Base-by-base conservation (phyloP, 1,284 basidiomycete species). In the Microbotryum violaceum region DNA sequence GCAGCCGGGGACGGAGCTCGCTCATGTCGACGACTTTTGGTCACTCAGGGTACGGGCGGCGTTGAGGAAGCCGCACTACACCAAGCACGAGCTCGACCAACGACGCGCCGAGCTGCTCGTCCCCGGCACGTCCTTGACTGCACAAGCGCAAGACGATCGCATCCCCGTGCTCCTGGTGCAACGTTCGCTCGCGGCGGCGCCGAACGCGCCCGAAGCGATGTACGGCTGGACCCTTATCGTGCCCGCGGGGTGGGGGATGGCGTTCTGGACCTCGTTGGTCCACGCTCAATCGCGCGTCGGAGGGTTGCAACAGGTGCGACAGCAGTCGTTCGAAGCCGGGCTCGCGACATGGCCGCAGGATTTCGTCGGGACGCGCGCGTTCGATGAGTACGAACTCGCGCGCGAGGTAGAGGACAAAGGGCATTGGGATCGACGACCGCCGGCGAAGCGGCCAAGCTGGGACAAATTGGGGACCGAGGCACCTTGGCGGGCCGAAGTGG, bases 141-240 rank as follows among this genome's bases (percentile, higher is more conserved):
- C 88, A 0, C 76, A 81, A 8, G 81, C 81, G 3, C 80, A 87
- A 68, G 92, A 96, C 72, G 83, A 89, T 73, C 83, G 85, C 16
- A 78, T 96, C 7, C 89, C 92, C 0, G 75, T 91, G 51, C 75
- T 96, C 42, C 79, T 96, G 45, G 81, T 93, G 12, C 88, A 91
- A 74, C 82, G 82, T n/a, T 86, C 87, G 1, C 71, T 88, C n/a
- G 81, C 82, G 66, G 70, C 75, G 23, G 49, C 73, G 8, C 67
- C 72, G 16, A 18, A n/a, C n/a, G 16, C 33, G 4, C n/a, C 53
- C 4, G 33, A 46, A 18, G 29, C 57, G 1, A 77, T 89, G 42
- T 84, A 91, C 69, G 90, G 91, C 44, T 94, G 87, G 85, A 89
- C 85, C 2, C 77, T 97, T 6, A 78, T 93, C 29, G 75, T 93